phyloP scores from a whole-genome alignment of 768 basidiomycete species.

The Suillus luteus region DNA sequence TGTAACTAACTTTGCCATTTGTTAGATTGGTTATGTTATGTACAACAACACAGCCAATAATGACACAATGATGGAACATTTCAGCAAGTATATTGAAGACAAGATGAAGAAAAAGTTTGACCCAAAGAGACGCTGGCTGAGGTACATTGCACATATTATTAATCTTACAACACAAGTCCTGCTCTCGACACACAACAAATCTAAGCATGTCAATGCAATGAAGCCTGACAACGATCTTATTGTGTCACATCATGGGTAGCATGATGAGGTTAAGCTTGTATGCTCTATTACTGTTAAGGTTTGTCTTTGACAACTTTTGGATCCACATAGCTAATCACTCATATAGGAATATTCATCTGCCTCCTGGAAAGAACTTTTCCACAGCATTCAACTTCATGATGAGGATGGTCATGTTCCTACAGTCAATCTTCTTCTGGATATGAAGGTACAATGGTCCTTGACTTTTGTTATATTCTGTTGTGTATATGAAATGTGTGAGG shows the following conservation, averaged over 20 bases:
- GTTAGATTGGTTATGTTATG: too few relatives aligned
- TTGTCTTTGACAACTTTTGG: neutral
- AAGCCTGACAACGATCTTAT: constrained; percentile 15
- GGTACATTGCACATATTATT: constrained; percentile 37
- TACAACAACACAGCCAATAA: too few relatives aligned
- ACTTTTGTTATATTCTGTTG: neutral
- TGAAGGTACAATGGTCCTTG: neutral
- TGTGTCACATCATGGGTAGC: neutral
- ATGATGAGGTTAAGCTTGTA: neutral
- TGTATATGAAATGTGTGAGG: neutral
- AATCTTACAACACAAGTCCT: constrained; percentile 36
- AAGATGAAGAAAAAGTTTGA: too few relatives aligned
- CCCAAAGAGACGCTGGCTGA: constrained; percentile 4
- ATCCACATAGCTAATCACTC: neutral
- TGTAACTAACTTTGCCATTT: too few relatives aligned
- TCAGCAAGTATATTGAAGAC: too few relatives aligned
- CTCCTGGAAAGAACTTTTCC: neutral
- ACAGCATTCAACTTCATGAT: neutral
- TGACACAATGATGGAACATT: too few relatives aligned
- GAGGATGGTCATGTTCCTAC: neutral
- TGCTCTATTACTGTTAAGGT: neutral
- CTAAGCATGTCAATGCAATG: constrained; percentile 27
- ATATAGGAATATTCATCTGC: neutral
- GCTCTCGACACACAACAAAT: constrained; percentile 25
- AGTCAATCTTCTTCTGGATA: neutral